These are phyloP conservation scores for Argentina anserina DNA, from an alignment of 306 rosid genomes.

Conservation along the genomic window DNA sequence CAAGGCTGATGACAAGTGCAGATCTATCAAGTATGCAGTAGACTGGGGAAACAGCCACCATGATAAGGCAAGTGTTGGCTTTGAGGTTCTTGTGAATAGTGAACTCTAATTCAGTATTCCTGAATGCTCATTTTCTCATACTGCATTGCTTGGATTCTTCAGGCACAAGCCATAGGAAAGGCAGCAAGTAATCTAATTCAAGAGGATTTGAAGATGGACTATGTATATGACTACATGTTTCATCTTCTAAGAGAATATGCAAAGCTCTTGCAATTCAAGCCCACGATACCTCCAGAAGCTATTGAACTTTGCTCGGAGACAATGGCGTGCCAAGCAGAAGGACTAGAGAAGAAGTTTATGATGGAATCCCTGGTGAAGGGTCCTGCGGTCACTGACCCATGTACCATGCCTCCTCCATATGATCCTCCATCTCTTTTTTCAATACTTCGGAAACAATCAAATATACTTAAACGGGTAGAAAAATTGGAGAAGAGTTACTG, in stretches of 20 bases:
- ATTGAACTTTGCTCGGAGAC: slow-evolving; percentile 63
- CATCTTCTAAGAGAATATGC: slow-evolving; percentile 59
- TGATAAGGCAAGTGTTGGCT: slow-evolving; percentile 35
- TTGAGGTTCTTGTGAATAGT: background rate
- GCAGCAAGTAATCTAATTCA: slow-evolving; percentile 59
- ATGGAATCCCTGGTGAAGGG: slow-evolving; percentile 65
- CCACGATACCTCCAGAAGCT: slow-evolving; percentile 44
- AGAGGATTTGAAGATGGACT: slow-evolving; percentile 68
- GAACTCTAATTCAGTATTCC: background rate
- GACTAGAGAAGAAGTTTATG: slow-evolving; percentile 45
- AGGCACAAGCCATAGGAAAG: slow-evolving; percentile 69
- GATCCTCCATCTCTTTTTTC: slow-evolving; percentile 56
- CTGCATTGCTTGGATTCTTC: background rate
- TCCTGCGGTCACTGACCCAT: slow-evolving; percentile 49
- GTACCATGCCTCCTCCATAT: slow-evolving; percentile 61
- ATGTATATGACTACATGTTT: slow-evolving; percentile 78
- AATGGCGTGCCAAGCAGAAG: slow-evolving; percentile 65
- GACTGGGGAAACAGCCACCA: slow-evolving; percentile 84
- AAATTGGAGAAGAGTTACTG: slow-evolving; percentile 45
- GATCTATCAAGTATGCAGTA: slow-evolving; percentile 79
- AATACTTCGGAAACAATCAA: slow-evolving; percentile 34
- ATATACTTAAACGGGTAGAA: slow-evolving; percentile 42
- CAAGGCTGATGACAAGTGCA: slow-evolving; percentile 69
- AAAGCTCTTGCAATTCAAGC: slow-evolving; percentile 63
- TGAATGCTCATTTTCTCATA: background rate